Conservation (phyloP, 257 asterid species). For the Solanum clarkiae region DNA sequence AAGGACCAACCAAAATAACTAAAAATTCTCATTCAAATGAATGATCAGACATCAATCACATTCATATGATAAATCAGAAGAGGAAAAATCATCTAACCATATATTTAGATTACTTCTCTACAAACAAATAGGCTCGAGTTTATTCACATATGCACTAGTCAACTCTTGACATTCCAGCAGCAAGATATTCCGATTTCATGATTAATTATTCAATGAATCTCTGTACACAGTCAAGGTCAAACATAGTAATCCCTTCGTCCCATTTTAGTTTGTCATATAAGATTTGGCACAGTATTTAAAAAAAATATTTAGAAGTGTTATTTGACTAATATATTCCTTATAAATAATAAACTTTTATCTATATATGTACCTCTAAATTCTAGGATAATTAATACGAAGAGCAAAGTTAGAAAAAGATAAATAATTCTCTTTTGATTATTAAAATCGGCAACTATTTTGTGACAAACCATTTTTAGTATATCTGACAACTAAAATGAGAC, state of each 20-base stretch:
- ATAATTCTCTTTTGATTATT: too few species aligned
- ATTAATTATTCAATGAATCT: not conserved
- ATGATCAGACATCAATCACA: not conserved
- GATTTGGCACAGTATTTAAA: too few species aligned
- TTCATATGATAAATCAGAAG: not conserved
- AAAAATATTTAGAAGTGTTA: too few species aligned
- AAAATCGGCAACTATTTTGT: too few species aligned
- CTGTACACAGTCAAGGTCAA: not conserved
- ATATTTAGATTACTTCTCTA: not conserved
- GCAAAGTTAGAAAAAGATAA: too few species aligned
- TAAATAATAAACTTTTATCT: too few species aligned
- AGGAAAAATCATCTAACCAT: not conserved
- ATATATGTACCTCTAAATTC: too few species aligned
- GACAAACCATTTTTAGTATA: too few species aligned
- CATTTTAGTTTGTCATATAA: too few species aligned
- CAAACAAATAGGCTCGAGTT: not conserved
- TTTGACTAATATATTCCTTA: too few species aligned
- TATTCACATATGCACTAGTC: not conserved
- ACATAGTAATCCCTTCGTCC: not conserved
- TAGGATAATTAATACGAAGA: too few species aligned
- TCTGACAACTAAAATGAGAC: too few species aligned
- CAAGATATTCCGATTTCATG: not conserved
- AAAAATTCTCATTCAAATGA: not conserved
- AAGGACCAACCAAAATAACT: not conserved
- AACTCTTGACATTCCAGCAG: not conserved